A percentile compares a stretch with the other conserved stretches of the same genome.
phyloP scores from a whole-genome alignment of 768 basidiomycete genomes.

The Strobilomyces dryophilus region DNA sequence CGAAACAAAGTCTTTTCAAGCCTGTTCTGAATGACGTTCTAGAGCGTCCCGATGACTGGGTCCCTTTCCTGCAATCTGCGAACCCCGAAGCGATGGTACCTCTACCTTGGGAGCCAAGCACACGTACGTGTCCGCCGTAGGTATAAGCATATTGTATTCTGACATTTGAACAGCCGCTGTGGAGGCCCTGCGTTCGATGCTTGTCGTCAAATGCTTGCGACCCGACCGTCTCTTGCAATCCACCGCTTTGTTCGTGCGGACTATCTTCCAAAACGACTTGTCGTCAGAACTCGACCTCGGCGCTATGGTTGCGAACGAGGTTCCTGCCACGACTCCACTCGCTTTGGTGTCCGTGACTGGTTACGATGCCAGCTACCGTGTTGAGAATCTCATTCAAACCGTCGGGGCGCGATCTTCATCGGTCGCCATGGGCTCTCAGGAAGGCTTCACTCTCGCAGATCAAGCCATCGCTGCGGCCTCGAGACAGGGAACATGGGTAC shows the following conservation, averaged over 20 bases:
- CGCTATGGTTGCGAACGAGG: slow-evolving; percentile 74
- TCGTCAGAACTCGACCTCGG: slow-evolving; percentile 74
- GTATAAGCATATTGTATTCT: slow-evolving; percentile 4
- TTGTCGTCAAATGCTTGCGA: slow-evolving; percentile 86
- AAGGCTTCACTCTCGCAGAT: slow-evolving; percentile 94
- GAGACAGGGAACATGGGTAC: slow-evolving; percentile 91
- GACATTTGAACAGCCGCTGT: slow-evolving; percentile 50
- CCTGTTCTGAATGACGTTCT: slow-evolving; percentile 62
- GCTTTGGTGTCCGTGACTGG: slow-evolving; percentile 92
- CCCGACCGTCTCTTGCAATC: slow-evolving; percentile 90
- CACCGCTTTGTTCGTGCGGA: slow-evolving; percentile 66
- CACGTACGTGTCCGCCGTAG: slow-evolving; percentile 51
- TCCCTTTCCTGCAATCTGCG: slow-evolving; percentile 59
- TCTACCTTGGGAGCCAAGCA: slow-evolving; percentile 71
- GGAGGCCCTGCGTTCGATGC: slow-evolving; percentile 68
- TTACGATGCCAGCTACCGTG: slow-evolving; percentile 97
- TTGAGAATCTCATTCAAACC: slow-evolving; percentile 81
- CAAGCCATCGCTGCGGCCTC: slow-evolving; percentile 93
- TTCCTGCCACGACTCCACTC: slow-evolving; percentile 76
- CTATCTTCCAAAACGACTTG: slow-evolving; percentile 80
- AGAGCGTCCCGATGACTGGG: slow-evolving; percentile 66
- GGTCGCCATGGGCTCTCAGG: slow-evolving; percentile 97
- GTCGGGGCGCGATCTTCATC: slow-evolving; percentile 75
- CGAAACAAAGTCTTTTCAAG: slow-evolving; percentile 73
- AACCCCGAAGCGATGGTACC: slow-evolving; percentile 70